Conservation (phyloP, 2,329 filamentous ascomycete species). For the Fusarium clavum region DNA sequence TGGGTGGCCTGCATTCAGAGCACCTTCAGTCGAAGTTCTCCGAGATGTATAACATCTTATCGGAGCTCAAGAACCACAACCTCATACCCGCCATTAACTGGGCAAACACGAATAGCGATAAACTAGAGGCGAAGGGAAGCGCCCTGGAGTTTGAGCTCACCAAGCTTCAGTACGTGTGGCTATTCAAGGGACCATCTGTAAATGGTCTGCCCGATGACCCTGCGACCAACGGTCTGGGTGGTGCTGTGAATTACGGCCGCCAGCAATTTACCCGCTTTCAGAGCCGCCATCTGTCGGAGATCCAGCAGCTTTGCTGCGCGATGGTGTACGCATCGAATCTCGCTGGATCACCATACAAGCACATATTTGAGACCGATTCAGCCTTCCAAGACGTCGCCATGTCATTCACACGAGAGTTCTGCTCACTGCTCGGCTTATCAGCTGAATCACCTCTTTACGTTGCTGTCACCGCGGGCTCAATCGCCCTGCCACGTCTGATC, state of each 20-base stretch:
- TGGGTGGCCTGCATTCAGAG: slow-evolving; percentile 47
- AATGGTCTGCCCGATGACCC: slow-evolving; percentile 67
- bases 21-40: slow-evolving; percentile 84
- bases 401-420: slow-evolving; percentile 96
- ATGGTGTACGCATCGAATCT: slow-evolving; percentile 85
- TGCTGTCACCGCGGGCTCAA: slow-evolving; percentile 89
- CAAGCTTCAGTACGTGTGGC: slow-evolving; percentile 88
- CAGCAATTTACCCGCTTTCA: slow-evolving; percentile 80
- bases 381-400: slow-evolving; percentile 85
- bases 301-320: slow-evolving; percentile 83
- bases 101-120: slow-evolving; percentile 77
- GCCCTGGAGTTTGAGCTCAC: slow-evolving; percentile 96
- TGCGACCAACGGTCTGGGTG: slow-evolving; percentile 63
- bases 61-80: slow-evolving; percentile 79
- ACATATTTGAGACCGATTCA: slow-evolving; percentile 78
- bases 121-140: slow-evolving; percentile 84
- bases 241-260: slow-evolving; percentile 81
- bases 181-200: slow-evolving; percentile 74
- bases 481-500: slow-evolving; percentile 87
- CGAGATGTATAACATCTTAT: slow-evolving; percentile 90
- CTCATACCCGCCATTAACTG: slow-evolving; percentile 87
- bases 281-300: slow-evolving; percentile 78
- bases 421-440: slow-evolving; percentile 87
- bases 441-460: slow-evolving; percentile 94
- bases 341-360: slow-evolving; percentile 78